Evolutionary conservation across 805 yeast genomes (phyloP).

Genomic region (Metschnikowia lachancei): DNA sequence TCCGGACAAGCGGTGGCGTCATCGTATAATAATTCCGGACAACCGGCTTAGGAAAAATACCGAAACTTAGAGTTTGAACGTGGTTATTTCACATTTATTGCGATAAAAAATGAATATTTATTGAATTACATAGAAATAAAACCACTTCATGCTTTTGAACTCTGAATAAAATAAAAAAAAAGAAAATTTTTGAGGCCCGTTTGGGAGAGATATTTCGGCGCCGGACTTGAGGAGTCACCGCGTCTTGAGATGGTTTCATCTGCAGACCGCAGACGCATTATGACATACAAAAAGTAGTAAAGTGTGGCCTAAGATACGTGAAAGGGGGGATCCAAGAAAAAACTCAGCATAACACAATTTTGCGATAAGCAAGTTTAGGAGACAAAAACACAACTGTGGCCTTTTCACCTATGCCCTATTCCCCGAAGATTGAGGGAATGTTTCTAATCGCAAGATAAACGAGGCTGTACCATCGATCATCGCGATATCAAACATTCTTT

Average conservation of each 20-base stretch:
- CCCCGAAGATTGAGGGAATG: too few species aligned
- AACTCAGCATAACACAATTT: background rate
- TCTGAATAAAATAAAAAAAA: too few species aligned
- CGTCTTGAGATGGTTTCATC: background rate
- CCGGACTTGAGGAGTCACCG: constrained; percentile 6
- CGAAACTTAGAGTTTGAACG: too few species aligned
- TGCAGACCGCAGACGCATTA: constrained; percentile 3
- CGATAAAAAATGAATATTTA: too few species aligned
- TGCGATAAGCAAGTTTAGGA: background rate
- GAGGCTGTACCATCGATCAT: too few species aligned
- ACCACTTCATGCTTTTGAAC: too few species aligned
- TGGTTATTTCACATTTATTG: too few species aligned
- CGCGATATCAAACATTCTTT: too few species aligned
- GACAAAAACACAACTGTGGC: background rate
- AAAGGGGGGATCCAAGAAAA: background rate
- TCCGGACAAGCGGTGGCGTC: constrained; percentile 11
- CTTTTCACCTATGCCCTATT: too few species aligned
- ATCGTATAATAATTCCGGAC: background rate
- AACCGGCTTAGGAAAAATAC: background rate
- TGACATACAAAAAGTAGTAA: constrained; percentile 2
- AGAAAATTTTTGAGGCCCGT: background rate
- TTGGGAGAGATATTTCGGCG: background rate
- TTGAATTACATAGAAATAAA: too few species aligned
- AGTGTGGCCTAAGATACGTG: background rate
- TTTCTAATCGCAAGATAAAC: too few species aligned